Percentiles rank a stretch among this genome's conserved stretches.
These are phyloP conservation scores for Phycomyces blakesleeanus DNA, from an alignment of 192 early-diverging fungal genomes.

Conservation along the genomic window DNA sequence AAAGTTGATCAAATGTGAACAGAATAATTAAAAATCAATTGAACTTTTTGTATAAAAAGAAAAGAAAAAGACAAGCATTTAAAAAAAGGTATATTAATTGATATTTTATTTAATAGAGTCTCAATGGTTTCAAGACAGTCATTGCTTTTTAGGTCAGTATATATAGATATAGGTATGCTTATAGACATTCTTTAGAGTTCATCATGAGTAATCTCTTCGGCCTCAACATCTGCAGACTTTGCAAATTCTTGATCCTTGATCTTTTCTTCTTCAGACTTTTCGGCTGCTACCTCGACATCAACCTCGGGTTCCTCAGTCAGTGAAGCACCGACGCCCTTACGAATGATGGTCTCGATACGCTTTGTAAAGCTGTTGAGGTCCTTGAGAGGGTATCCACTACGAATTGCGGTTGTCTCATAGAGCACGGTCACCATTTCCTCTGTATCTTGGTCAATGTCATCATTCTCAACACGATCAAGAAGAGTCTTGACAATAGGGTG, in stretches of 20 bases:
- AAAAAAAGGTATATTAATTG: no score
- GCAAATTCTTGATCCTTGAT: constrained; percentile 13
- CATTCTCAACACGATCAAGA: constrained; percentile 45
- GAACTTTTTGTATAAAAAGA: no score
- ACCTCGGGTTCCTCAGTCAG: constrained; percentile 40
- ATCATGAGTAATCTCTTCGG: constrained; percentile 30
- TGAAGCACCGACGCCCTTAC: constrained; percentile 47
- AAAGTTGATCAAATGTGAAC: no score
- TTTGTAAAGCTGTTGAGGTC: constrained; percentile 50
- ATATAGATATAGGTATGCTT: not conserved
- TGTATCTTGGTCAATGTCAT: constrained; percentile 42
- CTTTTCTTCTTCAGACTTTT: constrained; percentile 30
- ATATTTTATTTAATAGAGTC: no score
- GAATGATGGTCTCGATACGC: constrained; percentile 52
- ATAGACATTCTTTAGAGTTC: constrained; percentile 30
- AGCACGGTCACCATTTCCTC: constrained; percentile 49
- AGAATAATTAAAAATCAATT: no score
- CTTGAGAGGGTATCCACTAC: constrained; percentile 57
- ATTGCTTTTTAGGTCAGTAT: not conserved
- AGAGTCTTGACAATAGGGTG: constrained; percentile 59
- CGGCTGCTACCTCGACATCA: constrained; percentile 33
- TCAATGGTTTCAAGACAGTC: not conserved
- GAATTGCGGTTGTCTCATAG: constrained; percentile 62
- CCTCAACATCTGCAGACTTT: constrained; percentile 11
- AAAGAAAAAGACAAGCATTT: no score